Percentiles rank a stretch among this genome's conserved stretches.
Conservation (phyloP, 768 basidiomycete species). For the Agaricus blazei region DNA sequence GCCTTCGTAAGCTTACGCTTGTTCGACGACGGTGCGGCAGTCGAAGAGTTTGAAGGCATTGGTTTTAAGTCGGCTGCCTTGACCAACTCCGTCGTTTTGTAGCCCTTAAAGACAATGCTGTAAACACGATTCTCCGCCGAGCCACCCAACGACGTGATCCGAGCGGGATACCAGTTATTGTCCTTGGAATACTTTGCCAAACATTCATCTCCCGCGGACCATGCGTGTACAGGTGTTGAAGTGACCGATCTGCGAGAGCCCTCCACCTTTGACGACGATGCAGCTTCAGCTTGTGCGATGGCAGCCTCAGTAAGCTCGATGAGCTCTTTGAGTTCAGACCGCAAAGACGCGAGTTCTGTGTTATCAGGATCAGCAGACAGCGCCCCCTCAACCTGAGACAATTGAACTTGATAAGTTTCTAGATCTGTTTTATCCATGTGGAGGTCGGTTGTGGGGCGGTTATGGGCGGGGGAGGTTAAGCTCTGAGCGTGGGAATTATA, state of each 20-base stretch:
- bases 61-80: slow-evolving; percentile 67
- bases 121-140: slow-evolving; percentile 79
- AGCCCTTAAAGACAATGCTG: slow-evolving; percentile 87
- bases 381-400: slow-evolving; percentile 82
- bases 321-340: slow-evolving; percentile 76
- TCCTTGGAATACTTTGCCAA: slow-evolving; percentile 84
- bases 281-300: slow-evolving; percentile 60
- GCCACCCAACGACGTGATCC: slow-evolving; percentile 81
- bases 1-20: slow-evolving; percentile 78
- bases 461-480: neutral
- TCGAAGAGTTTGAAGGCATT: slow-evolving; percentile 54
- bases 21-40: slow-evolving; percentile 37
- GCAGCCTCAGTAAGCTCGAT: slow-evolving; percentile 75
- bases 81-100: slow-evolving; percentile 86
- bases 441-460: neutral
- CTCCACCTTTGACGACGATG: slow-evolving; percentile 35
- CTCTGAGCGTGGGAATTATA: slow-evolving; percentile 11
- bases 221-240: slow-evolving; percentile 48
- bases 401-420: slow-evolving; percentile 86
- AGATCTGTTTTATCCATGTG: slow-evolving; percentile 68
- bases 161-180: slow-evolving; percentile 83
- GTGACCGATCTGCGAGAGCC: slow-evolving; percentile 19
- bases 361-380: slow-evolving; percentile 74
- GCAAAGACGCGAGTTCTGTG: slow-evolving; percentile 64
- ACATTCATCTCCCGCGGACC: slow-evolving; percentile 81